Evolutionary conservation across 2,329 filamentous ascomycete genomes (phyloP).

Genomic region (Diaporthe sp.): DNA sequence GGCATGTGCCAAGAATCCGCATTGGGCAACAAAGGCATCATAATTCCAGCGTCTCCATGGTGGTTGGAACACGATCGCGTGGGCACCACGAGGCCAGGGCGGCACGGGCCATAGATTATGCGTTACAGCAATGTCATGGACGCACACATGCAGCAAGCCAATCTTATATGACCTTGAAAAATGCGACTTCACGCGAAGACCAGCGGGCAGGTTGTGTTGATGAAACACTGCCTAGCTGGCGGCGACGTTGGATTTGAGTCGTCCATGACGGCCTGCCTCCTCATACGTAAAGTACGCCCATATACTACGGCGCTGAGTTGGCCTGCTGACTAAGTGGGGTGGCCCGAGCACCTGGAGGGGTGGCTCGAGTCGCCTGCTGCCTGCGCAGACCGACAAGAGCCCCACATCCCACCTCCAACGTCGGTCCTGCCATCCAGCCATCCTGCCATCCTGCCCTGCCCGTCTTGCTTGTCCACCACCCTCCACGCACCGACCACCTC

Average conservation of each 20-base stretch:
- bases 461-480: background rate
- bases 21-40: background rate
- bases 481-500: conserved; percentile 6
- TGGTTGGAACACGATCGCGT: background rate
- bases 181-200: background rate
- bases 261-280: background rate
- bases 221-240: background rate
- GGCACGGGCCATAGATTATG: background rate
- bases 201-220: background rate
- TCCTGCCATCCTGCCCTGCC: background rate
- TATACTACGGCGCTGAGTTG: background rate
- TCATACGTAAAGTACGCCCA: background rate
- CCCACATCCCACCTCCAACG: background rate
- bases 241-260: background rate
- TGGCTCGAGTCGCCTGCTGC: conserved; percentile 17
- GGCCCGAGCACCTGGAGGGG: background rate
- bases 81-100: background rate
- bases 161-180: no score
- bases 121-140: background rate
- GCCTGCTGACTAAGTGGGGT: conserved; percentile 14
- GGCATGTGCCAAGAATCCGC: background rate
- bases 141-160: background rate
- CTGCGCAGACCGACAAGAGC: conserved; percentile 3
- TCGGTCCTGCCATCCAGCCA: background rate
- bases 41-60: background rate